Percentiles rank a stretch among this genome's conserved stretches.
Conservation (phyloP, 225 moss, liverwort and hornwort genomes). For the Pseudisothecium myosuroides region DNA sequence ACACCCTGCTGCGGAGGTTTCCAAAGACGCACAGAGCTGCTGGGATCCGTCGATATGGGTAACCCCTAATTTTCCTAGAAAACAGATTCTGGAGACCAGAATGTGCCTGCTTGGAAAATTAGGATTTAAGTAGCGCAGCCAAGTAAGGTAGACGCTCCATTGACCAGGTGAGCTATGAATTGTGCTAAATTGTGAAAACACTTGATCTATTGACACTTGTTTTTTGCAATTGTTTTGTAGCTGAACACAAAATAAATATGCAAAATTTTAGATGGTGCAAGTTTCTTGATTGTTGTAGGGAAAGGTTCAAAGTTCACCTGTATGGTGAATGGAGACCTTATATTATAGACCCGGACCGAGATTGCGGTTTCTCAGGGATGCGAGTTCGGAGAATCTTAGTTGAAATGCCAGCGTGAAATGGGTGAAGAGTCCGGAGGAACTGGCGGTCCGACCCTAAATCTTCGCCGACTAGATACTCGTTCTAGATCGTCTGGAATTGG, state of each 20-base stretch:
- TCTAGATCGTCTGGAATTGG: background rate
- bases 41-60: background rate
- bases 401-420: background rate
- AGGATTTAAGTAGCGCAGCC: background rate
- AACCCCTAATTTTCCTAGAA: background rate
- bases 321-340: background rate
- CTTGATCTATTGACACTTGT: background rate
- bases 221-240: background rate
- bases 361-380: background rate
- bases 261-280: background rate
- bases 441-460: background rate
- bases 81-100: background rate
- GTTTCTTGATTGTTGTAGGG: background rate
- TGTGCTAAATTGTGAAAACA: background rate
- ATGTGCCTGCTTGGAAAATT: background rate
- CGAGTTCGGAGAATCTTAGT: background rate
- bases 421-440: background rate
- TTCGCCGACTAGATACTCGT: background rate
- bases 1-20: background rate
- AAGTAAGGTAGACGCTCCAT: background rate
- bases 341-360: background rate
- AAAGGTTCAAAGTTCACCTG: background rate
- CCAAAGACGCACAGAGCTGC: background rate
- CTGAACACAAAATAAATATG: background rate
- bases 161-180: background rate